Evolutionary conservation across 228 moss, liverwort and hornwort species (phyloP), one percentile per base, ranked within the genome.

Genomic region (Sphagnum fallax): DNA sequence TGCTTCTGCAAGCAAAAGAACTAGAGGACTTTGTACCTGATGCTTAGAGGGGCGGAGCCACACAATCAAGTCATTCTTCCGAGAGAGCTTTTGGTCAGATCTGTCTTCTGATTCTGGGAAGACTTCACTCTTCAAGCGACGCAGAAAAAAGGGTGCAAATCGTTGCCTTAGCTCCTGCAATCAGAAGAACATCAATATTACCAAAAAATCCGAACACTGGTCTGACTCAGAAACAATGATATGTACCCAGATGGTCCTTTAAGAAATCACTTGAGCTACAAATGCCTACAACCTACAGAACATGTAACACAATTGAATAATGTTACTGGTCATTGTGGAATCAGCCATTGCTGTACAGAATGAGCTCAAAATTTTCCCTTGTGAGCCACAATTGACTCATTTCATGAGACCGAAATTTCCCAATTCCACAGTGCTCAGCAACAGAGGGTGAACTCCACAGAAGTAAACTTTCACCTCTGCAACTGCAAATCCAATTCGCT

Each of bases 81-180:
- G 76, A 6, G 98, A 93, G 10, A 98, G 74, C 65, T 85, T 97
- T 6, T 88, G 84, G n/a, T 82, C 84, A 47, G 73, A 77, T 65
- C 71, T 82, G 66, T 79, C 70, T 13, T 75, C 78, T n/a, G 90
- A 82, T 10, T 90, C 91, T 4, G 94, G 92, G 66, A 98, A 98
- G 49, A 98, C 94, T 73, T 94, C 98, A 71, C 90, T 87, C 72
- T 98, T 98, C 73, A 98, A 66, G 52, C 98, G 98, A 50, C 98
- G 84, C 53, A 98, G 78, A 63, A 98, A 98, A 70, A 81, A 93
- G 7, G 98, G 98, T 13, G 82, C 89, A 9, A 98, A 85, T 72
- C 88, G 90, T 67, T 91, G 79, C 67, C 98, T 86, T 70, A 98
- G 70, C 48, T 93, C 91, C 98, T 98, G 89, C 72, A 74, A 50